Evolutionary conservation across 1,284 basidiomycete genomes (phyloP).

Genomic region (Austroboletus olivaceoglutinosus): DNA sequence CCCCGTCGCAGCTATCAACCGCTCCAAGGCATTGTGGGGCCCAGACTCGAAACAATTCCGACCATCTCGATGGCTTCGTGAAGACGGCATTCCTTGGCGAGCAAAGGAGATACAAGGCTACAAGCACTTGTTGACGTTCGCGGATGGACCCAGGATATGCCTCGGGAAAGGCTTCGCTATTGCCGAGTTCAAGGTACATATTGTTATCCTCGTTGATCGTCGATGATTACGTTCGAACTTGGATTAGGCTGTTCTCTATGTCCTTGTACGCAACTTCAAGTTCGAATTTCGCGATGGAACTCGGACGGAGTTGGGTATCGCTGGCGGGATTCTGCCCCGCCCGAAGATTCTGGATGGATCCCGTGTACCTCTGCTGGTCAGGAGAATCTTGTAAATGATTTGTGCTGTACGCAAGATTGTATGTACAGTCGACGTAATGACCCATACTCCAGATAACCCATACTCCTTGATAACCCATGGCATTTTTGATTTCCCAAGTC

Average conservation of each 20-base stretch:
- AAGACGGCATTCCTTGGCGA: conserved; percentile 9
- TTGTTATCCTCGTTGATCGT: background rate
- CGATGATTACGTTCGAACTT: background rate
- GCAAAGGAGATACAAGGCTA: conserved; percentile 41
- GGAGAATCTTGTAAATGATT: too few relatives aligned
- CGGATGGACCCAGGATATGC: conserved; percentile 48
- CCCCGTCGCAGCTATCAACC: conserved; percentile 47
- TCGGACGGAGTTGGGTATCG: background rate
- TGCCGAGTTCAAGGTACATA: conserved; percentile 31
- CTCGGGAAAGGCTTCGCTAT: conserved; percentile 45
- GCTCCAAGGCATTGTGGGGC: conserved; percentile 49
- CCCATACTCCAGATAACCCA: too few relatives aligned
- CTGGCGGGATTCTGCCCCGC: background rate
- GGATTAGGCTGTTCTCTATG: conserved; percentile 42
- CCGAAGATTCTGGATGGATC: conserved; percentile 31
- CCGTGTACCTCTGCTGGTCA: conserved; percentile 32
- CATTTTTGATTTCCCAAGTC: too few relatives aligned
- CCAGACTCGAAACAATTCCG: conserved; percentile 35
- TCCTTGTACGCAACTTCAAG: conserved; percentile 43
- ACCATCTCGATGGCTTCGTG: conserved; percentile 10
- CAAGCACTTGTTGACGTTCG: conserved; percentile 47
- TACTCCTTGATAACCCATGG: too few relatives aligned
- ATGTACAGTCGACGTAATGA: too few relatives aligned
- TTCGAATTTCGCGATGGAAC: conserved; percentile 40
- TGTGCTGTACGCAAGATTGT: too few relatives aligned